Evolutionary conservation across 257 asterid genomes (phyloP).

Genomic region (Osmanthus fragrans): DNA sequence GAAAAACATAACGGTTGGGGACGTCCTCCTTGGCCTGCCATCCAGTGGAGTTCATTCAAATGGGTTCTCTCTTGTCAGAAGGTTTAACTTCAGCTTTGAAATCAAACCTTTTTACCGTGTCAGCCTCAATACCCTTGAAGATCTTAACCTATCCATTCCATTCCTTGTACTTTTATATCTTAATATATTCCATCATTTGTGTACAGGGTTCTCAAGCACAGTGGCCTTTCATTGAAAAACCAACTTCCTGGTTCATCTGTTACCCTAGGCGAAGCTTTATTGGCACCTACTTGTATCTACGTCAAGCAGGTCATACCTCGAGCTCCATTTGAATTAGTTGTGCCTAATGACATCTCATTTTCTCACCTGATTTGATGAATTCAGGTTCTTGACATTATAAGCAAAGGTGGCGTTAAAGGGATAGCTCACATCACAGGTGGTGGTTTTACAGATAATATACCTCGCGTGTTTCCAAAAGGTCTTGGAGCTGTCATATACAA

Average conservation of each 20-base stretch:
- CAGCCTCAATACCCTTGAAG: background rate
- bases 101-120: background rate
- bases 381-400: constrained; percentile 79
- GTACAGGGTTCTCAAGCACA: constrained; percentile 68
- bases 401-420: constrained; percentile 92
- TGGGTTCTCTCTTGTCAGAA: constrained; percentile 90
- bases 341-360: background rate
- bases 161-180: background rate
- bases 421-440: constrained; percentile 98
- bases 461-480: constrained; percentile 83
- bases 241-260: constrained; percentile 69
- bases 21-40: constrained; percentile 82
- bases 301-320: constrained; percentile 73
- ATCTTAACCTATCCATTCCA: background rate
- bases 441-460: constrained; percentile 91
- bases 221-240: constrained; percentile 67
- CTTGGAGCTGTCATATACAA: constrained; percentile 72
- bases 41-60: constrained; percentile 98
- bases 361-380: background rate
- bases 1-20: constrained; percentile 68
- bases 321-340: background rate
- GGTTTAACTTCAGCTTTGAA: constrained; percentile 40
- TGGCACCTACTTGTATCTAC: constrained; percentile 88
- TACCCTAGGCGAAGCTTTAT: constrained; percentile 75
- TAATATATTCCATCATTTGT: background rate